Base-by-base conservation (phyloP, 441 rosid genomes). In the Breynia disticha region DNA sequence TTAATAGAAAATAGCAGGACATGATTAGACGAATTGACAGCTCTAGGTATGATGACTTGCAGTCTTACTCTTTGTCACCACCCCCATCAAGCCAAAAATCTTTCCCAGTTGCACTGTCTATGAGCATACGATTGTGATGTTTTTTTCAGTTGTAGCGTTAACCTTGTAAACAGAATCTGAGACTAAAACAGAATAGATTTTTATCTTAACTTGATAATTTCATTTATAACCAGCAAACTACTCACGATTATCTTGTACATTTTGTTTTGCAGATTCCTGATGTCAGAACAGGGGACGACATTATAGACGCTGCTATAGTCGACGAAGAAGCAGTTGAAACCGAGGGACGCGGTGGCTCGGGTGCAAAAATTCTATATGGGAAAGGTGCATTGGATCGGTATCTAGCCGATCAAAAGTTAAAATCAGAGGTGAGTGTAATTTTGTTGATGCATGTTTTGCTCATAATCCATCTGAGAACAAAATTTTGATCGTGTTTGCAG, bases 1-100 rank as follows among this genome's bases (percentile, higher is more conserved):
- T n/a, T n/a, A n/a, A n/a, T n/a, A n/a, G n/a, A n/a, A n/a, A n/a
- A n/a, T n/a, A n/a, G n/a, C n/a, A n/a, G n/a, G n/a, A n/a, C n/a
- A n/a, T n/a, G n/a, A n/a, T n/a, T n/a, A n/a, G n/a, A n/a, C n/a
- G n/a, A n/a, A n/a, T n/a, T n/a, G n/a, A n/a, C n/a, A n/a, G n/a
- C n/a, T n/a, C 99, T 57, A 93, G 89, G 99, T 89, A 86, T 48
- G 99, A 93, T 96, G 99, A 89, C 76, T 52, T 7, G 32, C 3
- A 24, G 32, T 24, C 32, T 24, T 24, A 7, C 32, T 7, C 32
- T 24, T 24, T 24, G 32, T 7, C 32, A 2, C 7, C 32, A 24
- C 4, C 32, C 32, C 7, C 32, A 24, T 24, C 32, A 24, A 7
- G 32, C 32, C 32, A 24, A 24, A 24, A 24, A n/a, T n/a, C 32